Evolutionary conservation across 352 stramenopile species (phyloP).

Genomic region (Paralagenidium karlingii): DNA sequence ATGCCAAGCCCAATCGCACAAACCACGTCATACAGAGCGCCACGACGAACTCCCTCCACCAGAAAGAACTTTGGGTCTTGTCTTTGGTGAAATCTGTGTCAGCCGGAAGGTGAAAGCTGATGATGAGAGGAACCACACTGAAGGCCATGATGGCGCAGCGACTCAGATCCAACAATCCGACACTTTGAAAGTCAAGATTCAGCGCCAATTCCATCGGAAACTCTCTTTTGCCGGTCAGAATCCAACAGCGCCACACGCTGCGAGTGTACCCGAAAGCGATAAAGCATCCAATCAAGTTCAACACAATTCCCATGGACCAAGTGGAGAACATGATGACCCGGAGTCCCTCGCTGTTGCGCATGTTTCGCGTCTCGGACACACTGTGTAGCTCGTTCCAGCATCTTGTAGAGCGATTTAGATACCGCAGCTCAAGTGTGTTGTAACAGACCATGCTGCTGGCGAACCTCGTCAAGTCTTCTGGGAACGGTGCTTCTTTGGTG

Average conservation of each 20-base stretch:
- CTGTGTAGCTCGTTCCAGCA: constrained; percentile 26
- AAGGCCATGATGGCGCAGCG: constrained; percentile 16
- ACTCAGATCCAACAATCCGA: constrained; percentile 13
- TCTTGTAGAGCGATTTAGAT: constrained; percentile 16
- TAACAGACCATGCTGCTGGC: constrained; percentile 18
- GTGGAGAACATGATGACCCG: constrained; percentile 19
- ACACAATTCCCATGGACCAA: constrained; percentile 22
- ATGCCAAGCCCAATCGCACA: constrained; percentile 14
- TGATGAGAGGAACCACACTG: constrained; percentile 12
- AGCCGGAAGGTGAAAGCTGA: constrained; percentile 15
- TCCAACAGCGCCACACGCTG: constrained; percentile 9
- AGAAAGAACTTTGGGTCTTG: constrained; percentile 1
- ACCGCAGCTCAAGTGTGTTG: constrained; percentile 17
- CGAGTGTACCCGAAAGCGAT: constrained; percentile 12
- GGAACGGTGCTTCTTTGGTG: too few species aligned
- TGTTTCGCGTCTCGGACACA: too few species aligned
- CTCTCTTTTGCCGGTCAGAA: constrained; percentile 9
- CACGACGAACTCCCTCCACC: constrained; percentile 13
- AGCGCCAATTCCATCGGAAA: constrained; percentile 15
- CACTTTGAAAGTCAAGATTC: constrained; percentile 21
- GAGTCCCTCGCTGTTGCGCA: constrained; percentile 10
- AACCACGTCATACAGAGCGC: constrained; percentile 15
- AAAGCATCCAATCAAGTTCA: constrained; percentile 16
- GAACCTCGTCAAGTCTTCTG: too few species aligned
- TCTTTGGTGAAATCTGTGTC: constrained; percentile 15